These are phyloP conservation scores for Tolypocladium inflatum DNA, from an alignment of 2,329 filamentous ascomycete species.

Conservation along the genomic window DNA sequence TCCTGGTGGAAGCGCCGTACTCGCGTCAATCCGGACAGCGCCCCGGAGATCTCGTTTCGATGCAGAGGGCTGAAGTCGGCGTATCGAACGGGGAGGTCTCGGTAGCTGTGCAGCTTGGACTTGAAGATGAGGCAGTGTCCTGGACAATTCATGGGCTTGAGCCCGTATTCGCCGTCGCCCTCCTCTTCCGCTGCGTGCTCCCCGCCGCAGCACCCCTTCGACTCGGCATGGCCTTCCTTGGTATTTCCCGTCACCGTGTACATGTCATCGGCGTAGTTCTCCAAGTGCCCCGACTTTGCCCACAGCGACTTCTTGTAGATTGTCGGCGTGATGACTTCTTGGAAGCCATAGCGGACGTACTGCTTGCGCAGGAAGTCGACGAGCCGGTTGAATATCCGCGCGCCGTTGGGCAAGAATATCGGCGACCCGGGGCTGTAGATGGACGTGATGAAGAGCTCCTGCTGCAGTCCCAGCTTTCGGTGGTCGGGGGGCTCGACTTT, in stretches of 20 bases:
- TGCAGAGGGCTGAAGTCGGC: constrained; percentile 85
- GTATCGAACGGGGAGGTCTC: constrained; percentile 73
- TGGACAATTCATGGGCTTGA: constrained; percentile 92
- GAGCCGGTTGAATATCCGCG: constrained; percentile 75
- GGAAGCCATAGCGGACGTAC: constrained; percentile 75
- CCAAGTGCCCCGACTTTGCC: constrained; percentile 78
- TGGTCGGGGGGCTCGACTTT: constrained; percentile 40
- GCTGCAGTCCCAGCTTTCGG: constrained; percentile 50
- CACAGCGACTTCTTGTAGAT: constrained; percentile 86
- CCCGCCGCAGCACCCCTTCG: constrained; percentile 21
- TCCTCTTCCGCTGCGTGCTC: constrained; percentile 34
- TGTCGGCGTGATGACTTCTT: constrained; percentile 81
- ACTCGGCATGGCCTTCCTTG: constrained; percentile 9
- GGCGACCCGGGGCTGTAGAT: constrained; percentile 77
- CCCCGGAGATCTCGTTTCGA: constrained; percentile 75
- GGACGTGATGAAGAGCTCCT: constrained; percentile 72
- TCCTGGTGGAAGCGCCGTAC: constrained; percentile 86
- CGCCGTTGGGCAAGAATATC: constrained; percentile 73
- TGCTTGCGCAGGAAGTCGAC: constrained; percentile 74
- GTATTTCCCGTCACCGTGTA: constrained; percentile 61
- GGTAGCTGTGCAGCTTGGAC: constrained; percentile 63
- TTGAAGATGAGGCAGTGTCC: constrained; percentile 81
- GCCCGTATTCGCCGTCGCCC: constrained; percentile 62
- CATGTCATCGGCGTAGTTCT: constrained; percentile 90
- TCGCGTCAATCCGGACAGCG: constrained; percentile 71